phyloP scores from a whole-genome alignment of 768 basidiomycete species.

The Zangia roseola region DNA sequence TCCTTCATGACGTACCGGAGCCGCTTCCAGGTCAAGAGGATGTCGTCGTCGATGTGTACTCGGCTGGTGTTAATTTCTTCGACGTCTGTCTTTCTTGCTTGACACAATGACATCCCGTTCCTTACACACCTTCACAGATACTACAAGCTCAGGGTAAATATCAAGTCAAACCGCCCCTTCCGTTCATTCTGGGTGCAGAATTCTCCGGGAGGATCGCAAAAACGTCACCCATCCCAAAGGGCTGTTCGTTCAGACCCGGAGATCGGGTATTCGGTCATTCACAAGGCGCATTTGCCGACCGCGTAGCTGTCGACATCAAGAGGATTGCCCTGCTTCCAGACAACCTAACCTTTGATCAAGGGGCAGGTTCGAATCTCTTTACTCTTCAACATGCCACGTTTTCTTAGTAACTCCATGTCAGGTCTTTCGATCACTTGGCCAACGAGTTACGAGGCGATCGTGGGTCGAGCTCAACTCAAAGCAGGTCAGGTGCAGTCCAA shows the following conservation, averaged over 20 bases:
- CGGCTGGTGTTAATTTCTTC: constrained; percentile 78
- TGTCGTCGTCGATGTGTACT: constrained; percentile 73
- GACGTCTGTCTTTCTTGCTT: constrained; percentile 40
- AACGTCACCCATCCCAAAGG: constrained; percentile 73
- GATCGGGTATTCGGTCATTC: constrained; percentile 85
- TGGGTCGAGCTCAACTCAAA: constrained; percentile 79
- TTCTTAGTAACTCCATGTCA: constrained; percentile 24
- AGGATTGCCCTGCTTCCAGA: constrained; percentile 67
- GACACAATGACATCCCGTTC: constrained; percentile 10
- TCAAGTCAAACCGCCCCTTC: constrained; percentile 78
- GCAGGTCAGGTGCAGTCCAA: constrained; percentile 46
- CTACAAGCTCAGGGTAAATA: constrained; percentile 89
- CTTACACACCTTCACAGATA: constrained; percentile 45
- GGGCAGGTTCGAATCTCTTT: constrained; percentile 56
- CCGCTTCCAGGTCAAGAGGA: constrained; percentile 51
- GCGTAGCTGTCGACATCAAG: constrained; percentile 53
- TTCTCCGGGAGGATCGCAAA: constrained; percentile 76
- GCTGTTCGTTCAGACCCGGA: constrained; percentile 76
- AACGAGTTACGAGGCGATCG: constrained; percentile 89
- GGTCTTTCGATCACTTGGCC: constrained; percentile 89
- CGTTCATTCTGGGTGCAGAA: constrained; percentile 83
- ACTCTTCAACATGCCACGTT: not conserved
- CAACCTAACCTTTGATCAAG: constrained; percentile 78
- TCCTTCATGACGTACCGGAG: constrained; percentile 55
- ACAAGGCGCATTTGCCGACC: constrained; percentile 82